Evolutionary conservation across 2,329 filamentous ascomycete genomes (phyloP), one percentile per base, ranked within the genome.

Genomic region (Mycosphaerella arachidis): DNA sequence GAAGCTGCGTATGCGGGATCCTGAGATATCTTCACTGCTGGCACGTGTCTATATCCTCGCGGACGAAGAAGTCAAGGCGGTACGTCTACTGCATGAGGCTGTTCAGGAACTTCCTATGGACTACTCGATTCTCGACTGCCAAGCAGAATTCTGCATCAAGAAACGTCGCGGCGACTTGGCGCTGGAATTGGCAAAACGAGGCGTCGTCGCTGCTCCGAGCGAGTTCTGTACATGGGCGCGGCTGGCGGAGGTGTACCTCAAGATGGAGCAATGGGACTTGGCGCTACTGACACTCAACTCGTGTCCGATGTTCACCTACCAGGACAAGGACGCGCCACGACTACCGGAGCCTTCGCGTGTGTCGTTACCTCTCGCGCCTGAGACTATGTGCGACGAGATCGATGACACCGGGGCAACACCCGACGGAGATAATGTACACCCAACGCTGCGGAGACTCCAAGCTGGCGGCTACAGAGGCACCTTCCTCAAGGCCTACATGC

Each of bases 271-370:
- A 72, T 99, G 94, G 92, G 94, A 97, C 72, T 86, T 97, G 67
- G 94, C 94, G 0, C 83, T 99, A 27, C 87, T 96, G 5, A 97
- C 94, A 4, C 82, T 99, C 55, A 99, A 99, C 77, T 99, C 94
- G 18, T 99, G 94, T 75, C 94, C 94, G 8, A 99, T 99, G 94
- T 99, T 99, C 75, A 99, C 94, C 6, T 97, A 99, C 75, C 94
- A 97, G 76, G 94, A 99, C 76, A 97, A 97, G 75, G 94, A 99
- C 73, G 89, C 92, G 6, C 94, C 94, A 3, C 79, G 94, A 61
- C 93, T 97, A 89, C 94, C 94, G 1, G 92, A 96, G 71, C 92
- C 94, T 0, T 88, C 89, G 68, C 90, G 92, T 58, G 89, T 97
- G 46, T 86, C 90, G 67, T 83, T 99, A 13, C 94, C 94, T 0